Conservation (phyloP, 75 land plant genomes). For the Cupressus sempervirens region DNA sequence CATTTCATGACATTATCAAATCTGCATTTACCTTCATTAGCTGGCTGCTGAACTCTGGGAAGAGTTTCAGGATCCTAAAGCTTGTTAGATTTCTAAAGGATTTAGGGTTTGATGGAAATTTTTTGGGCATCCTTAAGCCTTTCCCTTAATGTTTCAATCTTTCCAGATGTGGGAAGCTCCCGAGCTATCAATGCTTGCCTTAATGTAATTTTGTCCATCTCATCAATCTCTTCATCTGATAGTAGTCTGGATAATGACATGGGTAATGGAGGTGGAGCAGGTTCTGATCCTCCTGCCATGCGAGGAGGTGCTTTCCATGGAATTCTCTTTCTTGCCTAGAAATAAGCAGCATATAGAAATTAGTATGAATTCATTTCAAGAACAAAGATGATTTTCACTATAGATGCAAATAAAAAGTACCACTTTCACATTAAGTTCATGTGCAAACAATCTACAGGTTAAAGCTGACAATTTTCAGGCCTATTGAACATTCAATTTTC, state of each 20-base stretch:
- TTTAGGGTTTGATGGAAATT: neutral
- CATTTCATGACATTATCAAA: neutral
- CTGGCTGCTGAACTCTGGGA: neutral
- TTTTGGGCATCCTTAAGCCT: slow-evolving; percentile 43
- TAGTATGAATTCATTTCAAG: neutral
- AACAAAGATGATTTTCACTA: neutral
- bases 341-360: neutral
- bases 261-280: slow-evolving; percentile 52
- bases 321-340: slow-evolving; percentile 37
- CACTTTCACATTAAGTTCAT: neutral
- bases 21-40: neutral
- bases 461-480: neutral
- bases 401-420: neutral
- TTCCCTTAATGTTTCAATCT: slow-evolving; percentile 29
- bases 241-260: slow-evolving; percentile 30
- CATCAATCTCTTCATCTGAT: slow-evolving; percentile 31
- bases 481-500: neutral
- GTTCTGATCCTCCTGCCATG: slow-evolving; percentile 47
- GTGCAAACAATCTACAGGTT: neutral
- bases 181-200: slow-evolving; percentile 48
- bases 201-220: slow-evolving; percentile 32
- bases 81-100: neutral
- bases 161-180: slow-evolving; percentile 43
- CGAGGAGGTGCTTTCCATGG: slow-evolving; percentile 52
- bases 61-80: neutral